phyloP scores from a whole-genome alignment of 306 rosid genomes.

The Medicago lupulina region DNA sequence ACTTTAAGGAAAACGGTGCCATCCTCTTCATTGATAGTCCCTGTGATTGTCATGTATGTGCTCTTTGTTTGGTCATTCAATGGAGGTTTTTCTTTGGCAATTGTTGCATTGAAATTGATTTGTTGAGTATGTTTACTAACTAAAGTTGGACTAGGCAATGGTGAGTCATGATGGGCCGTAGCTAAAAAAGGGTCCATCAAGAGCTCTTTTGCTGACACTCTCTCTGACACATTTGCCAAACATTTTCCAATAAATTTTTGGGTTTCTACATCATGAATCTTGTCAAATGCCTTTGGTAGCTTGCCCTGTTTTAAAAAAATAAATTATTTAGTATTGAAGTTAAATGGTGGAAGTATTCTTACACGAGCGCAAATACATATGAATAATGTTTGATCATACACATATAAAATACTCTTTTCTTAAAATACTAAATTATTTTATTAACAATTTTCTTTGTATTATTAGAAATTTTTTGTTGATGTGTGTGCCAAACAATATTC shows the following conservation, averaged over 20 bases:
- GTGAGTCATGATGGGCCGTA: slow-evolving; percentile 45
- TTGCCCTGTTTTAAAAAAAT: slow-evolving; percentile 54
- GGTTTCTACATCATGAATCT: slow-evolving; percentile 71
- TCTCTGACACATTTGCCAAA: slow-evolving; percentile 68
- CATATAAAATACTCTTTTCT: no score
- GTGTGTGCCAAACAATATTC: no score
- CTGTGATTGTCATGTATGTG: slow-evolving; percentile 76
- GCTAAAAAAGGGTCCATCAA: slow-evolving; percentile 81
- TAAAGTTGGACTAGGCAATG: slow-evolving; percentile 37
- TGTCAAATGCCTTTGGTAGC: slow-evolving; percentile 72
- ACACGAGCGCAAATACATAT: no score
- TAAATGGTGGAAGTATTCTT: no score
- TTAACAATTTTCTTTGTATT: no score
- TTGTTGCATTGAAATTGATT: slow-evolving; percentile 5
- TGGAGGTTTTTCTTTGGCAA: slow-evolving; percentile 31
- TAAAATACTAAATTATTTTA: no score
- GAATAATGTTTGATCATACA: no score
- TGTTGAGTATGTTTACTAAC: slow-evolving; percentile 16
- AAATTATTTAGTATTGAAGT: no score
- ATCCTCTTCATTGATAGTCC: slow-evolving; percentile 69
- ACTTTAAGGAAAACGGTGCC: slow-evolving; percentile 77
- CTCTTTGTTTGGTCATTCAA: slow-evolving; percentile 43
- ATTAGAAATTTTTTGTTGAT: no score
- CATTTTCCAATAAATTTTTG: slow-evolving; percentile 74
- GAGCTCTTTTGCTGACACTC: slow-evolving; percentile 78